Evolutionary conservation across 1,284 basidiomycete species (phyloP).

Genomic region (Fomitopsis betulina): DNA sequence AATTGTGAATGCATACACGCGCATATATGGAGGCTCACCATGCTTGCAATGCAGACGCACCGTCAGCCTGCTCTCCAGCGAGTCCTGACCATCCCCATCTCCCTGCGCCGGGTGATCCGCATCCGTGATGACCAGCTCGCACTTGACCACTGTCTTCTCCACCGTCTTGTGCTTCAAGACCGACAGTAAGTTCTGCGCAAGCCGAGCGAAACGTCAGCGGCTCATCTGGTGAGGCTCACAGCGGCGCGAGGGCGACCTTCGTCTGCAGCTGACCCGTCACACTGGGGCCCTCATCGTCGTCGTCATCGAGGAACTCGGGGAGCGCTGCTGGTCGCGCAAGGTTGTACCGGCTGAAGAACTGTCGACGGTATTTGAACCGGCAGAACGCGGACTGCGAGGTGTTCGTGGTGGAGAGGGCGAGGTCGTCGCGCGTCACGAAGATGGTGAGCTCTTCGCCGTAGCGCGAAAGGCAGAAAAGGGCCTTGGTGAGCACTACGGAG

Average conservation of each 20-base stretch:
- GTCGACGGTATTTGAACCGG: slow-evolving; percentile 63
- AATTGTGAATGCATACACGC: not conserved
- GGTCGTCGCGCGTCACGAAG: slow-evolving; percentile 51
- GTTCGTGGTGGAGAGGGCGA: slow-evolving; percentile 70
- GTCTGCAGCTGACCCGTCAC: slow-evolving; percentile 55
- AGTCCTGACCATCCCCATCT: slow-evolving; percentile 53
- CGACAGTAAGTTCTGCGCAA: slow-evolving; percentile 42
- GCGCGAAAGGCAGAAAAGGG: slow-evolving; percentile 67
- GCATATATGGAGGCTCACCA: slow-evolving; percentile 37
- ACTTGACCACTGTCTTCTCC: slow-evolving; percentile 71
- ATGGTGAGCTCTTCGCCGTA: slow-evolving; percentile 77
- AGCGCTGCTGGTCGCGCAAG: slow-evolving; percentile 27
- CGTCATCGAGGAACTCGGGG: not conserved
- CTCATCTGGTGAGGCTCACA: not conserved
- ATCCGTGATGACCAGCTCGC: slow-evolving; percentile 67
- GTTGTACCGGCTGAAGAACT: slow-evolving; percentile 67
- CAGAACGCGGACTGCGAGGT: slow-evolving; percentile 76
- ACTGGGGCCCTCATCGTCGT: slow-evolving; percentile 18
- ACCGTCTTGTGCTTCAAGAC: slow-evolving; percentile 68
- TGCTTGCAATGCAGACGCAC: slow-evolving; percentile 77
- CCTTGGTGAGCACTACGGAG: slow-evolving; percentile 61
- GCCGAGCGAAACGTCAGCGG: not conserved
- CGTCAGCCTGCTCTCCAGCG: slow-evolving; percentile 65
- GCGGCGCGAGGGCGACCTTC: slow-evolving; percentile 42
- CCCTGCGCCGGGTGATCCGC: slow-evolving; percentile 34